phyloP scores from a whole-genome alignment of 139 green algal genomes.

The Micractinium sp. region DNA sequence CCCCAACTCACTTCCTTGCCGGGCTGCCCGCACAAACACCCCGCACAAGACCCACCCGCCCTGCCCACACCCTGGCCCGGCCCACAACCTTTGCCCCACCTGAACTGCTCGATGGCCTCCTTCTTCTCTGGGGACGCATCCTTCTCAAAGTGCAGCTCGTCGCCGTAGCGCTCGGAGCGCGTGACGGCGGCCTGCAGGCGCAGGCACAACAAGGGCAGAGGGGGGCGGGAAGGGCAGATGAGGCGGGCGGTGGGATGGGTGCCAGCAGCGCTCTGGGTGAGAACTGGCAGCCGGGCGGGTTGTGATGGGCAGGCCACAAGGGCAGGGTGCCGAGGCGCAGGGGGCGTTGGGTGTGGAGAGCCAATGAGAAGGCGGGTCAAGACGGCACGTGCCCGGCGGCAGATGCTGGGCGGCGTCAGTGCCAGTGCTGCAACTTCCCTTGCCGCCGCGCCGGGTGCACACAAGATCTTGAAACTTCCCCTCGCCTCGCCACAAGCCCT shows the following conservation, averaged over 20 bases:
- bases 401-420: not conserved
- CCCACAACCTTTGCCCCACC: not conserved
- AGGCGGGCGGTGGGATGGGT: not conserved
- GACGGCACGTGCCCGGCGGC: too few species aligned
- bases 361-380: too few species aligned
- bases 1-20: too few species aligned
- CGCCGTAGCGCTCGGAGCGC: not conserved
- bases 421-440: not conserved
- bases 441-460: too few species aligned
- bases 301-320: too few species aligned
- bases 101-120: conserved; percentile 31
- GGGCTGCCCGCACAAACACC: too few species aligned
- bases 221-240: not conserved
- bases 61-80: not conserved
- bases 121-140: conserved; percentile 23
- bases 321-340: too few species aligned
- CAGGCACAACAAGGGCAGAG: not conserved
- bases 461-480: not conserved
- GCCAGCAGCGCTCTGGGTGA: too few species aligned
- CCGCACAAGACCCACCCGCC: not conserved
- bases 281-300: too few species aligned
- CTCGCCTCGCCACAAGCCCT: not conserved
- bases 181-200: not conserved
- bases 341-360: too few species aligned
- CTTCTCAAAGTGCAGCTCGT: conserved; percentile 32